Percentiles rank a stretch among this genome's conserved stretches.
Evolutionary conservation across 2,329 filamentous ascomycete genomes (phyloP).

Genomic region (Alternaria ventricosa): DNA sequence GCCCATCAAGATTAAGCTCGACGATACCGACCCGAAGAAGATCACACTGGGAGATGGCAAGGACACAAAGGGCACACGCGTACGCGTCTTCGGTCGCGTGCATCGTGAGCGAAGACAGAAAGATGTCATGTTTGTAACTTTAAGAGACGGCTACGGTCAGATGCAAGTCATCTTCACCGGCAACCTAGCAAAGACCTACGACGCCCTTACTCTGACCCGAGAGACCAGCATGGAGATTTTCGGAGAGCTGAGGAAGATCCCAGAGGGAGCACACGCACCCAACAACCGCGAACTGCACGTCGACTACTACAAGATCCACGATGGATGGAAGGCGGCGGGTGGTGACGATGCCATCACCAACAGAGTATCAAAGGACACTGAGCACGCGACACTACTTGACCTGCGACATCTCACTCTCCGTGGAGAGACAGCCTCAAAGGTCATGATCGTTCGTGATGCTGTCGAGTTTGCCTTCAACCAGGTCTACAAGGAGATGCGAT

Average conservation of each 20-base stretch:
- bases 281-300: conserved; percentile 87
- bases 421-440: conserved; percentile 80
- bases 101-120: conserved; percentile 84
- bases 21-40: conserved; percentile 67
- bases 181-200: conserved; percentile 87
- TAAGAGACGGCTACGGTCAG: conserved; percentile 82
- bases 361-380: conserved; percentile 71
- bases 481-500: conserved; percentile 76
- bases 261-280: conserved; percentile 77
- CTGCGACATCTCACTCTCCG: conserved; percentile 84
- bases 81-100: conserved; percentile 82
- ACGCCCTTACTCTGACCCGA: conserved; percentile 81
- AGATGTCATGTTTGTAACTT: conserved; percentile 83
- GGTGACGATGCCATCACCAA: conserved; percentile 93
- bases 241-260: conserved; percentile 84
- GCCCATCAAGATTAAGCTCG: conserved; percentile 77
- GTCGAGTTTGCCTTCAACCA: conserved; percentile 82
- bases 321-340: conserved; percentile 74
- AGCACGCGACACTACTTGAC: conserved; percentile 77
- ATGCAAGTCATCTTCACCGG: conserved; percentile 86
- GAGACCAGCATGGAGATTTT: conserved; percentile 86
- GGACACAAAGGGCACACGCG: conserved; percentile 70
- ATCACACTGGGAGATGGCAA: conserved; percentile 61
- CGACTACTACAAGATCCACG: conserved; percentile 80
- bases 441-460: conserved; percentile 85